Conservation (phyloP, 305 asterid species). For the Withania somnifera region DNA sequence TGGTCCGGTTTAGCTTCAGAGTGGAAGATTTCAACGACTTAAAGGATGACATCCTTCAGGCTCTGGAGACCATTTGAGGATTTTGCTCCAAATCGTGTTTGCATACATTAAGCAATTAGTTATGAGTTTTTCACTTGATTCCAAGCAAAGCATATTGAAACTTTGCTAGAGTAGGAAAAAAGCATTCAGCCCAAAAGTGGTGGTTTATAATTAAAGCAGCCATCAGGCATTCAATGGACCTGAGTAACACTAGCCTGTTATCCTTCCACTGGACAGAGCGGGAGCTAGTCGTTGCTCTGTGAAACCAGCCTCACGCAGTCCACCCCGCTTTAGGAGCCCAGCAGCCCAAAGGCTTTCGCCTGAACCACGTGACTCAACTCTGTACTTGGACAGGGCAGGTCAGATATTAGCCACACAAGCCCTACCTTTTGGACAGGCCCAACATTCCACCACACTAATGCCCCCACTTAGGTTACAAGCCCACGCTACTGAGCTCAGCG, state of each 20-base stretch:
- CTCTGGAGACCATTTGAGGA: conserved; percentile 31
- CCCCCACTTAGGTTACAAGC: not conserved
- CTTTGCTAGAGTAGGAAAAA: not conserved
- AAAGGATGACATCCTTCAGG: conserved; percentile 75
- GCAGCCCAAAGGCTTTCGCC: not conserved
- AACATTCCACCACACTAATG: not conserved
- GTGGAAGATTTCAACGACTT: conserved; percentile 80
- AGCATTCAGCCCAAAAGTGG: not conserved
- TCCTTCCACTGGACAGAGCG: not conserved
- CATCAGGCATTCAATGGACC: not conserved
- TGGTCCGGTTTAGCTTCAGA: conserved; percentile 94
- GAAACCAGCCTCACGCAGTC: not conserved
- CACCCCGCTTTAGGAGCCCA: not conserved
- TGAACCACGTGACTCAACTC: not conserved
- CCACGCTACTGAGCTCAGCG: not conserved
- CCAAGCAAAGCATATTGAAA: no score
- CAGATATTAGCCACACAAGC: not conserved
- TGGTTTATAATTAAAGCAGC: not conserved
- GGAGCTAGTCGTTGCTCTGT: not conserved
- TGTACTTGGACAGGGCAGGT: not conserved
- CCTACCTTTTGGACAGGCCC: not conserved
- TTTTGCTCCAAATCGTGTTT: not conserved
- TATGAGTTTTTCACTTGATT: not conserved
- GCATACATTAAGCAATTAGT: not conserved
- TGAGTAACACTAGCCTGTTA: not conserved